These are phyloP conservation scores for Abortiporus biennis DNA, from an alignment of 1,284 basidiomycete species.

Conservation along the genomic window DNA sequence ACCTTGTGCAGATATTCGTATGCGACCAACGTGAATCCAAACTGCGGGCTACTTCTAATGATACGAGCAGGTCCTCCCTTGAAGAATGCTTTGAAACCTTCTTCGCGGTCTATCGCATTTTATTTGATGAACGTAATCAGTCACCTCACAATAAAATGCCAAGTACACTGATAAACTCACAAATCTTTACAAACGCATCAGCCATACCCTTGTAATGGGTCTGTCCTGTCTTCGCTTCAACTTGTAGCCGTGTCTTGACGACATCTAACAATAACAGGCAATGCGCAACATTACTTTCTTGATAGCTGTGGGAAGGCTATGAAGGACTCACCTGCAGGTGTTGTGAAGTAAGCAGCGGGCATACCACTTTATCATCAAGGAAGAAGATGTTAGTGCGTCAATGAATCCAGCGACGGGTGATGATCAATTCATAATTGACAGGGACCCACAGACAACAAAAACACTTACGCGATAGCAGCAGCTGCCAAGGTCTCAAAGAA, in stretches of 20 bases:
- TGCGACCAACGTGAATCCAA: constrained; percentile 89
- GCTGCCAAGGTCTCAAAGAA: constrained; percentile 87
- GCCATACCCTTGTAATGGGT: constrained; percentile 88
- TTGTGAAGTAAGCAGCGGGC: constrained; percentile 88
- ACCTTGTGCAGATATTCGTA: constrained; percentile 81
- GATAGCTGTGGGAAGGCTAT: constrained; percentile 15
- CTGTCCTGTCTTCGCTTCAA: constrained; percentile 92
- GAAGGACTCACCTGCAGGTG: constrained; percentile 60
- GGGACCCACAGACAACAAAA: constrained; percentile 8
- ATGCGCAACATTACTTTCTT: background rate
- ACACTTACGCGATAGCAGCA: constrained; percentile 75
- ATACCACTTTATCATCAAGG: constrained; percentile 61
- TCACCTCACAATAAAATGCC: background rate
- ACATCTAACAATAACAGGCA: constrained; percentile 57
- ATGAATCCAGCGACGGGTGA: background rate
- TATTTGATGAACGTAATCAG: background rate
- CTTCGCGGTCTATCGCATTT: constrained; percentile 60
- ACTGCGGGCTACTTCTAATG: constrained; percentile 83
- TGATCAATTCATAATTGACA: constrained; percentile 4
- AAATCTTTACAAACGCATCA: constrained; percentile 90
- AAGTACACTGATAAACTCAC: constrained; percentile 30
- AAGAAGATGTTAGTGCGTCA: constrained; percentile 19
- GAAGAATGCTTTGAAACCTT: constrained; percentile 87
- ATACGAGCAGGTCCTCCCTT: constrained; percentile 94
- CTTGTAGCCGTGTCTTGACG: constrained; percentile 97